phyloP scores from a whole-genome alignment of 2,329 filamentous ascomycete genomes.

The Capronia americana region DNA sequence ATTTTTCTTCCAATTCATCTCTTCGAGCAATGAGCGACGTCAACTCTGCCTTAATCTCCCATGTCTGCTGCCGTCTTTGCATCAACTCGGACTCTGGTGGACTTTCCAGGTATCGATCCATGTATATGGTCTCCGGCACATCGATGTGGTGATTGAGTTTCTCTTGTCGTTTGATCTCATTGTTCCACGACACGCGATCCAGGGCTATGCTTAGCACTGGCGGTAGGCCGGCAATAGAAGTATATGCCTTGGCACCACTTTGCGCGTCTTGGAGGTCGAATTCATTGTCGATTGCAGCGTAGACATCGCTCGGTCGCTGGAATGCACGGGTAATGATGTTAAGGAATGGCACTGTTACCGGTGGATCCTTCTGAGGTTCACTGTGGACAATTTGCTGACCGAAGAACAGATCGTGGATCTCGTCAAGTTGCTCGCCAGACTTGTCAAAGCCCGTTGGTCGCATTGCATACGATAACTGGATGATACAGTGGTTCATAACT shows the following conservation, averaged over 20 bases:
- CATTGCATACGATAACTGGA: slow-evolving; percentile 88
- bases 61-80: slow-evolving; percentile 70
- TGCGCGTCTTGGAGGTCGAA: slow-evolving; percentile 81
- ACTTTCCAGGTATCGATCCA: slow-evolving; percentile 86
- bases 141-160: slow-evolving; percentile 80
- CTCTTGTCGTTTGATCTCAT: slow-evolving; percentile 62
- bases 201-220: slow-evolving; percentile 90
- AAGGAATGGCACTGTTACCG: slow-evolving; percentile 59
- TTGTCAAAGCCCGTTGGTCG: slow-evolving; percentile 69
- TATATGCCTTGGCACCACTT: slow-evolving; percentile 68
- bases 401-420: slow-evolving; percentile 71
- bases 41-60: slow-evolving; percentile 74
- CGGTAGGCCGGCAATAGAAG: slow-evolving; percentile 76
- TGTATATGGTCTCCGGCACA: slow-evolving; percentile 80
- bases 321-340: slow-evolving; percentile 62
- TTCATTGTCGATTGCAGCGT: slow-evolving; percentile 81
- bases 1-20: slow-evolving; percentile 46
- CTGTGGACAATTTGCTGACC: slow-evolving; percentile 45
- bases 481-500: slow-evolving; percentile 90
- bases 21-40: slow-evolving; percentile 59
- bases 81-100: slow-evolving; percentile 66
- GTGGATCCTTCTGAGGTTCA: slow-evolving; percentile 36
- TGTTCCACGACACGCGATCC: slow-evolving; percentile 77
- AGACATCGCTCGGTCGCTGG: slow-evolving; percentile 67
- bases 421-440: slow-evolving; percentile 79